Base-by-base conservation (phyloP, 1,139 yeast species). In the Candida sp. region DNA sequence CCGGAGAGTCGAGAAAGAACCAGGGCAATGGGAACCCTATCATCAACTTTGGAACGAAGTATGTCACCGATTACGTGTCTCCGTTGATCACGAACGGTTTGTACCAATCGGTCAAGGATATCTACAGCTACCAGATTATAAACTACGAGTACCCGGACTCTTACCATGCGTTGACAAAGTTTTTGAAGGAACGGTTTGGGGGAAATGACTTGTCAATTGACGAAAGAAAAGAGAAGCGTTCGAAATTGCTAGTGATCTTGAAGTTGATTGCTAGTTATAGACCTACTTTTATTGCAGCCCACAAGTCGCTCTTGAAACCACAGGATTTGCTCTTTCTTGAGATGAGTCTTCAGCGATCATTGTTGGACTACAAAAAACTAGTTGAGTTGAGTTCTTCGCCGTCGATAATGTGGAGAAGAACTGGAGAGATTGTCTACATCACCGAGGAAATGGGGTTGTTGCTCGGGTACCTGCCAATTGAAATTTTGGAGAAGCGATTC, bases 361-460 rank as follows among this genome's bases (percentile, higher is more conserved):
- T 88, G 31, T 65, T 88, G 17, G 92, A 87, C 60, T 84, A 85
- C 60, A 92, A 88, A 63, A 65, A 79, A 44, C 72, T 84, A 26
- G 81, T 85, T 34, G 82, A 86, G 27, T 64, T 81, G 56, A 80
- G 82, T 49, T 80, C 85, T 39, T 81, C 88, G 1, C 93, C 93
- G 2, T 84, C 91, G 3, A 83, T 87, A 8, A 86, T 87, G 56
- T 88, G 93, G 93, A 75, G 93, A 60, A 72, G 93, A 43, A 85
- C 93, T 0, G 92, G 93, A 5, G 93, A 88, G 62, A 83, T 88
- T 39, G 90, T 86, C 8, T 86, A 86, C 12, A 80, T 86, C 27
- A 84, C 90, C 6, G 84, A 85, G 54, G 92, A 87, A 59, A 77
- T 87, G 59, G 77, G 85, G 17, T 80, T 85, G 12, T 69, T 88